Base-by-base conservation (phyloP, 1,284 basidiomycete genomes). In the Ustilago bromivora region DNA sequence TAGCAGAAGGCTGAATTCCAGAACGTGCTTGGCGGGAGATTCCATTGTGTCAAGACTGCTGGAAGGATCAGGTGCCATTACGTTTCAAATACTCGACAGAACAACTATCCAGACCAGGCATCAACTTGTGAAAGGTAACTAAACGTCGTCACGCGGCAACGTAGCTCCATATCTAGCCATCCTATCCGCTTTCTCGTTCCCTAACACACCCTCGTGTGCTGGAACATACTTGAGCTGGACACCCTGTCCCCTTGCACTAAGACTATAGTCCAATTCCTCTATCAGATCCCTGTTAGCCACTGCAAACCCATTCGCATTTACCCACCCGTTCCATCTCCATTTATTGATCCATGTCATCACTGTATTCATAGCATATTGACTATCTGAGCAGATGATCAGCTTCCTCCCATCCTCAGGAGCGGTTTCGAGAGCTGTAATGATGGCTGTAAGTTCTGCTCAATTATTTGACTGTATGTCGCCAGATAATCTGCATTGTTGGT, bases 181-280 rank as follows among this genome's bases (percentile, higher is more conserved):
- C 15, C 65, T 23, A 84, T 95, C 94, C 1, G 93, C 94, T 61
- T 90, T 91, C 66, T 94, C 93, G 82, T 95, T 95, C 1, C 94
- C 94, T 61, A 86, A 86, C 51, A 90, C 88, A 1, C 92, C 92
- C 3, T 87, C 88, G 77, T 95, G 93, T 7, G 51, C 51, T 17
- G 28, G 31, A 34, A 53, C 51, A 35, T 53, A 35, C 8, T 13
- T 15, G 31, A 53, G 32, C n/a, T 9, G 12, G 8, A n/a, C 11
- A 0, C 40, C n/a, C 12, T 34, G 17, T 35, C 51, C 11, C 8
- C 51, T 32, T 34, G 31, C 40, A n/a, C 49, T 87, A 56, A 19
- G 19, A 17, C 4, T 9, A 23, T 7, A 23, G 13, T 41, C 40
- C 90, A 91, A 23, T 84, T 85, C 35, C 88, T 87, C 47, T 92